Evolutionary conservation across 2,329 filamentous ascomycete species (phyloP).

Genomic region (Amphichorda felina): DNA sequence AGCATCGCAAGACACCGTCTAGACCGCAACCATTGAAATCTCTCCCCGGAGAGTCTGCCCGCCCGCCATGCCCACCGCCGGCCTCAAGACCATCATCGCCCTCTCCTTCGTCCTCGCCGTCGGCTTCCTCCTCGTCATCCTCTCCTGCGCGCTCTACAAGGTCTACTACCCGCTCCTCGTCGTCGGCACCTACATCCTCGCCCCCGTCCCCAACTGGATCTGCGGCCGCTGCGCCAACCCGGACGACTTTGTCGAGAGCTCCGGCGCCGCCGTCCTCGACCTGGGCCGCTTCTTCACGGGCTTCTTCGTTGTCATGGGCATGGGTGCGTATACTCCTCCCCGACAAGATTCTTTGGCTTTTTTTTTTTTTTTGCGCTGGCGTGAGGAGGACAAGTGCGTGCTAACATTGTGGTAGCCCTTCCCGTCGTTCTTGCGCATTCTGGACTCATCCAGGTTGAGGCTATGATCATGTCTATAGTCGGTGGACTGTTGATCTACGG

Average conservation of each 20-base stretch:
- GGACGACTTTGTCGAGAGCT: constrained; percentile 88
- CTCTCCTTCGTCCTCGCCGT: constrained; percentile 98
- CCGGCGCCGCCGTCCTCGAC: constrained; percentile 76
- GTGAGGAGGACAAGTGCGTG: background rate
- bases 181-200: constrained; percentile 88
- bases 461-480: constrained; percentile 90
- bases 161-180: constrained; percentile 93
- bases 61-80: constrained; percentile 58
- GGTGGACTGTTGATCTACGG: constrained; percentile 93
- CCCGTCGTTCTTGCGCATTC: constrained; percentile 83
- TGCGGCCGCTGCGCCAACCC: constrained; percentile 78
- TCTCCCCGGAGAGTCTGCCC: constrained; percentile 2
- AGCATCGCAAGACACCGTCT: background rate
- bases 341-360: background rate
- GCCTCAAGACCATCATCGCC: constrained; percentile 97
- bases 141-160: constrained; percentile 89
- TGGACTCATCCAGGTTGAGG: constrained; percentile 66
- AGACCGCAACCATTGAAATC: background rate
- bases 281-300: constrained; percentile 90
- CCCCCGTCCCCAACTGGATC: constrained; percentile 94
- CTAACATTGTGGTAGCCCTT: constrained; percentile 48
- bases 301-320: constrained; percentile 93
- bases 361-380: too few species aligned
- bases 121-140: constrained; percentile 96
- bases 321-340: constrained; percentile 53